These are phyloP conservation scores for Haematococcus lacustris DNA, from an alignment of 139 green algal genomes.

Conservation along the genomic window DNA sequence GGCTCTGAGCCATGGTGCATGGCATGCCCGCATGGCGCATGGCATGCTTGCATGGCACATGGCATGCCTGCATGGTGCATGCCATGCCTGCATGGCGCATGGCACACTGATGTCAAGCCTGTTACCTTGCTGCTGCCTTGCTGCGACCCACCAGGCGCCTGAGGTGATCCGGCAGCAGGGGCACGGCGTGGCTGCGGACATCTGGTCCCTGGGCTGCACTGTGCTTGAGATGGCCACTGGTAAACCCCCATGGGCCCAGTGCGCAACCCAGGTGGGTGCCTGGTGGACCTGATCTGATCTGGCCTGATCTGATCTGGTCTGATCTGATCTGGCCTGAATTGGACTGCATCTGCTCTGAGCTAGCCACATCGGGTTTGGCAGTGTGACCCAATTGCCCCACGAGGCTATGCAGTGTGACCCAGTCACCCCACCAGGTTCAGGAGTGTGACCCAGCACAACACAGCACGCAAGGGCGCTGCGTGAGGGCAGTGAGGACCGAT, in stretches of 20 bases:
- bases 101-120: not conserved
- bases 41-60: too few species aligned
- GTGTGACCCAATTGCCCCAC: not conserved
- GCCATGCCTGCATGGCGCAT: too few species aligned
- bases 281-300: not conserved
- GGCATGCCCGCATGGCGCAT: too few species aligned
- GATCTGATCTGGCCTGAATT: not conserved
- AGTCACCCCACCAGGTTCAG: too few species aligned
- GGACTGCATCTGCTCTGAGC: not conserved
- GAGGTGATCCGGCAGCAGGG: conserved; percentile 75
- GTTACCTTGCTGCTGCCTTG: not conserved
- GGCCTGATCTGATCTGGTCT: not conserved
- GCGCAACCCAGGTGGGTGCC: conserved; percentile 31
- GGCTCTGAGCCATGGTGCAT: not conserved
- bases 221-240: conserved; percentile 88
- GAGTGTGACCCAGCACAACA: too few species aligned
- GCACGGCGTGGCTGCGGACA: conserved; percentile 65
- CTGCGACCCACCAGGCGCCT: conserved; percentile 38
- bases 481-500: too few species aligned
- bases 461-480: too few species aligned
- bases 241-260: conserved; percentile 69
- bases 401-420: too few species aligned
- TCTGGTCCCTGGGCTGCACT: conserved; percentile 85
- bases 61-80: too few species aligned
- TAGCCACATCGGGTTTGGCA: not conserved